A percentile compares a stretch with the other conserved stretches of the same genome.
Conservation (phyloP, 345 rosid genomes). For the Eucalyptus pauciflora region DNA sequence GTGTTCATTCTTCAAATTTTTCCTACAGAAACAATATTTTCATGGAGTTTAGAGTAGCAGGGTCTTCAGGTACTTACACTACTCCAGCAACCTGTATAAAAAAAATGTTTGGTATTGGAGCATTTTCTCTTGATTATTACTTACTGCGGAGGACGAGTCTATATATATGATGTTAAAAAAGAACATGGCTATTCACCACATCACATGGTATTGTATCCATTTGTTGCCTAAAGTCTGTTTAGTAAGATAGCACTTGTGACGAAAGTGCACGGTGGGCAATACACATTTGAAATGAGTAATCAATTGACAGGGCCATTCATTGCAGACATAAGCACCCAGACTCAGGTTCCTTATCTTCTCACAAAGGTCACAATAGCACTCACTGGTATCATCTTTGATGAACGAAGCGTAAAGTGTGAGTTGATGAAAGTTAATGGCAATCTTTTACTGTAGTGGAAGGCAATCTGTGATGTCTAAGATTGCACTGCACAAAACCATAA, state of each 20-base stretch:
- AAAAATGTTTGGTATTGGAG: no score
- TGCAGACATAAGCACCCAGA: background rate
- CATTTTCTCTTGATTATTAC: no score
- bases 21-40: no score
- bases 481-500: background rate
- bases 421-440: background rate
- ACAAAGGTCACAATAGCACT: background rate
- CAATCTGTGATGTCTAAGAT: background rate
- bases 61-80: no score
- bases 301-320: rapidly evolving
- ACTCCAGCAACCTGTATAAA: no score
- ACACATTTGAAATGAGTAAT: background rate
- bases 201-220: no score
- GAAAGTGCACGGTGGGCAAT: rapidly evolving
- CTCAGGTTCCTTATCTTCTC: background rate
- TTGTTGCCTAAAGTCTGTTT: no score
- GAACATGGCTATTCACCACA: no score
- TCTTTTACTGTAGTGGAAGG: background rate
- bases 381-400: background rate
- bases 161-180: no score
- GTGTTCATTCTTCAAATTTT: no score
- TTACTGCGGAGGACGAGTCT: no score
- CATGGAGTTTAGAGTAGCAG: background rate
- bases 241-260: no score
- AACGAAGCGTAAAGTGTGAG: background rate